These are phyloP conservation scores for Taiozyma sp. DNA, from an alignment of 1,139 yeast genomes.

Conservation along the genomic window DNA sequence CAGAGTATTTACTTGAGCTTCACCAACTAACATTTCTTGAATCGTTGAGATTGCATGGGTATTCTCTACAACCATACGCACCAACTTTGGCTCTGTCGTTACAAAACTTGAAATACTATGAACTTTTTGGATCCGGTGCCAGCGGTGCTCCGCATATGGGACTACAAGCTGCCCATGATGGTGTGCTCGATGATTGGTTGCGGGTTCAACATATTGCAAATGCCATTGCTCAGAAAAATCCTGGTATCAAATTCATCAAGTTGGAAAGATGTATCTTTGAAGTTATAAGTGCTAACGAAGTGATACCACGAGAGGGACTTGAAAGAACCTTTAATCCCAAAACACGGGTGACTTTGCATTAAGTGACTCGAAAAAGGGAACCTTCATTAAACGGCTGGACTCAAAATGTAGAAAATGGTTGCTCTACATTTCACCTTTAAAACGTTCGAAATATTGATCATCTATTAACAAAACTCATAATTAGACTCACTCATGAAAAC, in stretches of 20 bases:
- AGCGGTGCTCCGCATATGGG: constrained; percentile 49
- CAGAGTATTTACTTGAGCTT: constrained; percentile 21
- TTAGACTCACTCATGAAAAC: background rate
- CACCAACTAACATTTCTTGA: constrained; percentile 23
- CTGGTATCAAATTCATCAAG: constrained; percentile 36
- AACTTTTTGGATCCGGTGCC: constrained; percentile 44
- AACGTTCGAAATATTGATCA: background rate
- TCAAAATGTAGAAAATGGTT: background rate
- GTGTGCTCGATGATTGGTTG: constrained; percentile 52
- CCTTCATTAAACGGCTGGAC: too few relatives aligned
- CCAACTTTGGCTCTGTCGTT: constrained; percentile 26
- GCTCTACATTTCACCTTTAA: background rate
- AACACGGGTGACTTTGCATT: constrained; percentile 12
- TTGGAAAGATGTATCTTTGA: constrained; percentile 36
- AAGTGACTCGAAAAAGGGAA: background rate
- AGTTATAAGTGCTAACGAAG: constrained; percentile 12
- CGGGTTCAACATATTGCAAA: constrained; percentile 50
- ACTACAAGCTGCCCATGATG: constrained; percentile 47
- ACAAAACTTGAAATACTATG: constrained; percentile 33
- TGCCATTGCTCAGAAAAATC: constrained; percentile 29
- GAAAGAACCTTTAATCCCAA: constrained; percentile 20
- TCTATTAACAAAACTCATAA: background rate
- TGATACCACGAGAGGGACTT: constrained; percentile 21
- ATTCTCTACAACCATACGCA: constrained; percentile 28
- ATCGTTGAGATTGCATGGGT: constrained; percentile 38